phyloP scores from a whole-genome alignment of 352 stramenopile genomes.

The Globisporangium heterothallicum region DNA sequence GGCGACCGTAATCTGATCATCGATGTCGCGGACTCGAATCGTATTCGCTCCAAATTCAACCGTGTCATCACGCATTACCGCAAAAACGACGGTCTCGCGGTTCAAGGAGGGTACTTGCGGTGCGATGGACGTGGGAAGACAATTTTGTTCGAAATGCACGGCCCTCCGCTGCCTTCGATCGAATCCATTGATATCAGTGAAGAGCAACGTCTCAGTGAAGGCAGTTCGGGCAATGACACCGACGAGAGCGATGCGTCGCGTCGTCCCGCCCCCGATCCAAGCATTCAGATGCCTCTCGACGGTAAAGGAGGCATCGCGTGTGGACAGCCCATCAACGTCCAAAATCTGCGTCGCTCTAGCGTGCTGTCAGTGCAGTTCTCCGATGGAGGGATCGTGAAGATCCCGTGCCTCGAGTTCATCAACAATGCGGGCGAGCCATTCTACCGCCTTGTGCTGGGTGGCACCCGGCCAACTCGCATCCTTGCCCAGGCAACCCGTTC shows the following conservation, averaged over 20 bases:
- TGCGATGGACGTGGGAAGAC: constrained; percentile 74
- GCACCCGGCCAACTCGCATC: constrained; percentile 45
- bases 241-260: constrained; percentile 12
- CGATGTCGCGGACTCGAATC: constrained; percentile 78
- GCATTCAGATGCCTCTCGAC: constrained; percentile 14
- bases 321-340: constrained; percentile 33
- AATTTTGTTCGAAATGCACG: constrained; percentile 71
- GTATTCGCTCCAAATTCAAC: constrained; percentile 78
- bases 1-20: constrained; percentile 74
- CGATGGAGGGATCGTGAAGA: constrained; percentile 39
- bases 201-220: background rate
- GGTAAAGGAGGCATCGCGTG: constrained; percentile 25
- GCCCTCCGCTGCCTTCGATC: constrained; percentile 41
- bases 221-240: constrained; percentile 1
- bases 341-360: constrained; percentile 39
- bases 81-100: constrained; percentile 49
- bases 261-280: background rate
- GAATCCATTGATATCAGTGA: constrained; percentile 45
- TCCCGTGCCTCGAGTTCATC: constrained; percentile 43
- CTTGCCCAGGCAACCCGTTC: constrained; percentile 38
- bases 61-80: constrained; percentile 76
- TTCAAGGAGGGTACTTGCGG: constrained; percentile 62
- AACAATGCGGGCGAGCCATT: constrained; percentile 33
- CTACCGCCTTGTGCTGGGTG: constrained; percentile 46
- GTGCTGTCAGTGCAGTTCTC: constrained; percentile 51